A percentile compares a stretch with the other conserved stretches of the same genome.
Evolutionary conservation across 371 early-diverging fungal species (phyloP).

Genomic region (Saksenaea oblongispora): DNA sequence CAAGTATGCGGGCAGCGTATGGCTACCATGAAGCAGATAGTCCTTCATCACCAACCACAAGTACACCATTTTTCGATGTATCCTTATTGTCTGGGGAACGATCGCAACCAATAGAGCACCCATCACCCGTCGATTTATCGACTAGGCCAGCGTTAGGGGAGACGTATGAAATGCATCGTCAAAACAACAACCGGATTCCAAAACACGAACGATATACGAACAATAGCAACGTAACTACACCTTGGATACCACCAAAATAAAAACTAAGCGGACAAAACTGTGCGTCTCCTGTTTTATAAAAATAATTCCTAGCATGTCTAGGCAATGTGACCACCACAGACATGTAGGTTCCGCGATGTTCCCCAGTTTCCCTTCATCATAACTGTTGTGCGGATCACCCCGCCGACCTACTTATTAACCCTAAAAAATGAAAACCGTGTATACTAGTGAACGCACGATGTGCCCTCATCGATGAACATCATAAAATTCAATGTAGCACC

Average conservation of each 20-base stretch:
- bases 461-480: too few relatives aligned
- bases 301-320: neutral
- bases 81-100: constrained; percentile 11
- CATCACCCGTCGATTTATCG: constrained; percentile 7
- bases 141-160: constrained; percentile 14
- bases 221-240: constrained; percentile 1
- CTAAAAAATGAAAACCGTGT: neutral
- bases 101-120: neutral
- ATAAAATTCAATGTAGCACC: too few relatives aligned
- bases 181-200: constrained; percentile 24
- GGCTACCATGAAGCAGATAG: constrained; percentile 34
- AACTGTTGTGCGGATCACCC: neutral
- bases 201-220: constrained; percentile 21
- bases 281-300: neutral
- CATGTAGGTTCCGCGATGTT: neutral
- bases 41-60: constrained; percentile 41
- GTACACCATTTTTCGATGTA: constrained; percentile 35
- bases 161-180: constrained; percentile 29
- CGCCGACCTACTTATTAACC: neutral
- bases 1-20: constrained; percentile 12
- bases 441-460: too few relatives aligned
- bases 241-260: constrained; percentile 5
- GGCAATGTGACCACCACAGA: neutral
- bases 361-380: neutral
- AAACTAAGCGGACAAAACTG: neutral